Conservation (phyloP, 257 asterid species). For the Cinchona pubescens region DNA sequence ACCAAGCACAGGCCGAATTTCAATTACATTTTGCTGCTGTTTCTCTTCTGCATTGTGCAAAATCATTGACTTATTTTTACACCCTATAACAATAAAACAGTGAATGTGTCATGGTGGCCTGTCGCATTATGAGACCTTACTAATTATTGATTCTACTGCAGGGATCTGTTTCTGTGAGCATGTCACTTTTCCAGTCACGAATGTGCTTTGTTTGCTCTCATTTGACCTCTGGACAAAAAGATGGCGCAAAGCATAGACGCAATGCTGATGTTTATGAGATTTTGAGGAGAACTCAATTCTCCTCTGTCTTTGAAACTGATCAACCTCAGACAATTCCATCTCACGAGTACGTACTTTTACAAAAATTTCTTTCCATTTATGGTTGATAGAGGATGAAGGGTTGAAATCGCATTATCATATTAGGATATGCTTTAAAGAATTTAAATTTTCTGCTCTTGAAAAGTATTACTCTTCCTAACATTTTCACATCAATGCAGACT, state of each 20-base stretch:
- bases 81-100: neutral
- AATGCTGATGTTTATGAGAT: conserved; percentile 77
- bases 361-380: neutral
- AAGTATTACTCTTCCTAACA: neutral
- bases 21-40: neutral
- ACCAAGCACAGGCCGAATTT: neutral
- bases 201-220: conserved; percentile 95
- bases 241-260: conserved; percentile 73
- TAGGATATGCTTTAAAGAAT: neutral
- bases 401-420: neutral
- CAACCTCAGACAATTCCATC: conserved; percentile 85
- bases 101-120: neutral
- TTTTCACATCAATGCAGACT: neutral
- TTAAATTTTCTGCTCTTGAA: too few species aligned
- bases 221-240: conserved; percentile 78
- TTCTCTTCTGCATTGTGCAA: neutral
- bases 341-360: conserved; percentile 68
- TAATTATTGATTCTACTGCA: conserved; percentile 24
- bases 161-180: conserved; percentile 96
- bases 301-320: conserved; percentile 62
- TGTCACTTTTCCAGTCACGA: conserved; percentile 79
- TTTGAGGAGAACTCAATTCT: conserved; percentile 70
- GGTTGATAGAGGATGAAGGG: too few species aligned
- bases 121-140: neutral
- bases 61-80: neutral